Conservation (phyloP, 1,284 basidiomycete species). For the Trichosporon sp. region DNA sequence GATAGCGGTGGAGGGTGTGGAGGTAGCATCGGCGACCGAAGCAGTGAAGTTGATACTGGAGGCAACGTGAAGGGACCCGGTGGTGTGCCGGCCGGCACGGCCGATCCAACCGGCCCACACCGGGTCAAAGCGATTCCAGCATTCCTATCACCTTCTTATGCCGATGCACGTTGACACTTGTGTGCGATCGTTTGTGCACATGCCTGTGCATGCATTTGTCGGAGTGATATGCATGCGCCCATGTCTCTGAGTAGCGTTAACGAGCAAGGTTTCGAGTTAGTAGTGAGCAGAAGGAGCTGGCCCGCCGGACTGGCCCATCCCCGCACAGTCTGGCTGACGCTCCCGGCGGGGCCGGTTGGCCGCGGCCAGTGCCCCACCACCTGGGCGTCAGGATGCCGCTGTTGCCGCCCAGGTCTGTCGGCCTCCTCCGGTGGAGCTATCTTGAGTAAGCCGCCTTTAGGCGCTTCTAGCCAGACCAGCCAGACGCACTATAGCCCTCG, state of each 20-base stretch:
- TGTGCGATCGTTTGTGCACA: neutral
- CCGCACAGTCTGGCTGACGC: neutral
- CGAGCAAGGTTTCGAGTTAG: neutral
- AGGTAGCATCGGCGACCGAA: neutral
- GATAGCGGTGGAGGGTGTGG: neutral
- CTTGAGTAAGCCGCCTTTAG: neutral
- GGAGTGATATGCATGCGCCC: neutral
- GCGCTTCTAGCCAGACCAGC: no score
- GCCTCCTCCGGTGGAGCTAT: neutral
- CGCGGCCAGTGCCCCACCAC: neutral
- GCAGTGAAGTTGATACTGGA: neutral
- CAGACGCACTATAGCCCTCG: neutral
- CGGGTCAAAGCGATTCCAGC: neutral
- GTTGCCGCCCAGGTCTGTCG: neutral
- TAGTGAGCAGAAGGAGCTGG: neutral
- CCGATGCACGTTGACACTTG: neutral
- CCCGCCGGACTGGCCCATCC: neutral
- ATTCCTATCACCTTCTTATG: neutral
- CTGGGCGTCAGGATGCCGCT: neutral
- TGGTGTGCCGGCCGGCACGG: neutral
- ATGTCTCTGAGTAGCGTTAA: neutral
- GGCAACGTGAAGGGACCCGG: neutral
- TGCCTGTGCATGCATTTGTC: neutral
- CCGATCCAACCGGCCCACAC: neutral
- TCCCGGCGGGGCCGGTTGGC: neutral